Evolutionary conservation across 1,139 yeast species (phyloP), one percentile per base, ranked within the genome.

Genomic region (Magnusiomyces magnusii): DNA sequence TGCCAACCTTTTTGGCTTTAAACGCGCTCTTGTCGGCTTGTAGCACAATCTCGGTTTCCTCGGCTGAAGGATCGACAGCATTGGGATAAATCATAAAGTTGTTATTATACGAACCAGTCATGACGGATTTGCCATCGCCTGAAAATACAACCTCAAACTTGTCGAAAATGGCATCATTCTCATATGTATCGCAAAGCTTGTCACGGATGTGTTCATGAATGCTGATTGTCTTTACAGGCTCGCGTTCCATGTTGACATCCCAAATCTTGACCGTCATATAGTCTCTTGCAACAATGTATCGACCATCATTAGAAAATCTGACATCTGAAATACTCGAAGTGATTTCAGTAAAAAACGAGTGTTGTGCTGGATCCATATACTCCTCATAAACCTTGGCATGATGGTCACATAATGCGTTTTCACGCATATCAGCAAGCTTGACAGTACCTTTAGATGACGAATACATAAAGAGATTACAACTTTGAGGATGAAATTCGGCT

Each of bases 21-120:
- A 93, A 92, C 39, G 97, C 98, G 59, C 93, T 85, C 78, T 93
- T 93, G 73, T 93, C 99, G n/a, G 99, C 99, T 74, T 92, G 97
- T 68, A 95, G 80, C 47, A 89, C 83, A 65, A 93, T 86, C 73
- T 89, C 91, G 64, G 82, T 84, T 62, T 82, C 44, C 59, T 80
- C 81, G 57, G 78, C 80, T 59, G 75, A 71, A 59, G 76, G 77
- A 62, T 75, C 78, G 51, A 80, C 80, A 19, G 80, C 82, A 73
- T 92, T 84, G 59, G 98, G 98, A 75, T 91, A 93, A 67, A 95
- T 89, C 96, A 91, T 90, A 73, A 95, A 93, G 75, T 91, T 92
- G 76, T 93, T 93, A 75, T 92, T 91, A 78, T 95, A 95, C 55
- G 97, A 88, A 59, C 99, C 99, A 27, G 99, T 92, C 95, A 95